A percentile compares a stretch with the other conserved stretches of the same genome.
phyloP scores from a whole-genome alignment of 225 moss, liverwort and hornwort species.

The Asterella californica region DNA sequence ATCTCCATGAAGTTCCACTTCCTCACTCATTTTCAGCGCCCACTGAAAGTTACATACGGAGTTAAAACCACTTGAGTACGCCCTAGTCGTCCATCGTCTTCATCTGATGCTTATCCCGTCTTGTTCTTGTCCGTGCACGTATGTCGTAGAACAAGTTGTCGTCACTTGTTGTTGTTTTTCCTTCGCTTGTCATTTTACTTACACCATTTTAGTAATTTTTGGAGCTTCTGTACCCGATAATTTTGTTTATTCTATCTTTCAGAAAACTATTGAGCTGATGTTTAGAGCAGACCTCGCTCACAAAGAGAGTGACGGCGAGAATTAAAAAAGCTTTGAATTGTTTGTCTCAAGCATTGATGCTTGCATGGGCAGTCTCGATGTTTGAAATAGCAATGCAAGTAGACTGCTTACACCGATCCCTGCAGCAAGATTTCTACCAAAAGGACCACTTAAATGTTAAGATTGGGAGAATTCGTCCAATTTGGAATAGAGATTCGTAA shows the following conservation, averaged over 20 bases:
- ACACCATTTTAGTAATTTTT: constrained; percentile 40
- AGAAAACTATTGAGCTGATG: neutral
- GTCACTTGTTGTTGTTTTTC: constrained; percentile 62
- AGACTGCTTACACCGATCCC: neutral
- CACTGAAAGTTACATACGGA: no score
- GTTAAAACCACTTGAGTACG: no score
- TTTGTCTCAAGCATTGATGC: neutral
- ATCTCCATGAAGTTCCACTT: no score
- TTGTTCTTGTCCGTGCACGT: no score
- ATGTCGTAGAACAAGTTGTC: no score
- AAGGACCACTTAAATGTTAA: neutral
- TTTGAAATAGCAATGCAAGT: neutral
- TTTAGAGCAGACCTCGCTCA: neutral
- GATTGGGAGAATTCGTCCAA: neutral
- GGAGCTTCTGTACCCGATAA: neutral
- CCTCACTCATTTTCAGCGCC: no score
- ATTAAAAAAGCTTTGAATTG: constrained; percentile 14
- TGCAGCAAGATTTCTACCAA: neutral
- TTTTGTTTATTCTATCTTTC: neutral
- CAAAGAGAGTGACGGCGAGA: neutral
- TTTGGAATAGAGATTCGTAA: neutral
- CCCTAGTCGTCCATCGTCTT: no score
- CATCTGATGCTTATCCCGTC: no score
- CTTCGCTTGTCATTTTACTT: constrained; percentile 48
- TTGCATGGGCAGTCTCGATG: neutral